These are phyloP conservation scores for Exophiala sp. DNA, from an alignment of 2,329 filamentous ascomycete species.

Conservation along the genomic window DNA sequence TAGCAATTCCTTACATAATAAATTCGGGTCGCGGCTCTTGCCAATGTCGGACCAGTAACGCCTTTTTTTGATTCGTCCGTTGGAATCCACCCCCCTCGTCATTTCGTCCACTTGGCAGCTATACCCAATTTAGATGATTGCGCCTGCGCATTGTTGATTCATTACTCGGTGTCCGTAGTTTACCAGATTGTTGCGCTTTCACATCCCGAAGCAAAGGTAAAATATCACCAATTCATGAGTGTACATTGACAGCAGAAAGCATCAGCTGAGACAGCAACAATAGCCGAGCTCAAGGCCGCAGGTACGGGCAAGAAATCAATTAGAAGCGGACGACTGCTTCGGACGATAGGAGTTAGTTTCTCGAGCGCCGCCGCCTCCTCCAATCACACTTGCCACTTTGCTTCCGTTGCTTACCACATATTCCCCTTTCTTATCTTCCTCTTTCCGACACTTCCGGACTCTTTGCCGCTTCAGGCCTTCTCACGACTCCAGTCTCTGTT, in stretches of 20 bases:
- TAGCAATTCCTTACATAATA: constrained; percentile 27
- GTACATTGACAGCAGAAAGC: too few species aligned
- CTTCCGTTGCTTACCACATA: constrained; percentile 12
- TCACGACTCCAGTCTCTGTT: not conserved
- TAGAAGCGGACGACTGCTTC: not conserved
- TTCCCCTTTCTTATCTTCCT: constrained; percentile 2
- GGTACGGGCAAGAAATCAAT: too few species aligned
- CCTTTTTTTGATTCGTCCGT: not conserved
- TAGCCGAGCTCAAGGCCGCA: too few species aligned
- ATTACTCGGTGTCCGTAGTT: not conserved
- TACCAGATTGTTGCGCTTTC: too few species aligned
- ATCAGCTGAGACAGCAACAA: too few species aligned
- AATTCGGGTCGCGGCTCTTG: not conserved
- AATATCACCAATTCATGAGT: too few species aligned
- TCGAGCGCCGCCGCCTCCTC: not conserved
- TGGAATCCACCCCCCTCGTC: constrained; percentile 2
- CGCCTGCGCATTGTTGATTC: not conserved
- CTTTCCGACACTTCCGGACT: constrained; percentile 8
- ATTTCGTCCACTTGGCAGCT: constrained; percentile 1
- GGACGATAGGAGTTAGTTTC: not conserved
- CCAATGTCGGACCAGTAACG: not conserved
- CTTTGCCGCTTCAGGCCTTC: constrained; percentile 9
- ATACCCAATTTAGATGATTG: not conserved
- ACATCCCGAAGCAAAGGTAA: too few species aligned
- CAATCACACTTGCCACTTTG: not conserved